phyloP scores from a whole-genome alignment of 306 rosid species.

The Castanopsis chinensis region DNA sequence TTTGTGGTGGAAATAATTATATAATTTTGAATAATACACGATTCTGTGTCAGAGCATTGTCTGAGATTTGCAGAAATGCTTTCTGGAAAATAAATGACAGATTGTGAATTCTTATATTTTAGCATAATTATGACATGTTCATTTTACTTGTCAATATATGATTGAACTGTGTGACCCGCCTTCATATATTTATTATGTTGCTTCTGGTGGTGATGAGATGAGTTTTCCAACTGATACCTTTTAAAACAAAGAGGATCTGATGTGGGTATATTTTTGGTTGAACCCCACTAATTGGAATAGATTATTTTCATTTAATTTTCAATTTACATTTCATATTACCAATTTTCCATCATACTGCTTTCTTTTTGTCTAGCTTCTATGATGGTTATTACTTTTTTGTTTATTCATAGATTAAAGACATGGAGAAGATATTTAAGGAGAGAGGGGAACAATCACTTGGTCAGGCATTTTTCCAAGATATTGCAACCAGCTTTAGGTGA shows the following conservation, averaged over 20 bases:
- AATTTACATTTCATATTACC: neutral
- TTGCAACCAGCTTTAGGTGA: constrained; percentile 44
- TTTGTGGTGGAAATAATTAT: neutral
- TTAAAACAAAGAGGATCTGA: neutral
- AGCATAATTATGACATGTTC: neutral
- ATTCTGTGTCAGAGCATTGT: neutral
- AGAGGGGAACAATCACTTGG: constrained; percentile 23
- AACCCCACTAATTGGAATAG: neutral
- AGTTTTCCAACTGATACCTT: neutral
- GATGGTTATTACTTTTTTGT: neutral
- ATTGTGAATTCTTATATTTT: neutral
- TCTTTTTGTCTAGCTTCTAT: neutral
- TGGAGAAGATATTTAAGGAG: constrained; percentile 36
- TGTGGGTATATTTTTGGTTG: neutral
- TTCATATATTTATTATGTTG: neutral
- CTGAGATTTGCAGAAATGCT: neutral
- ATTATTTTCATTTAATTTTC: neutral
- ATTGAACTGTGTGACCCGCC: neutral
- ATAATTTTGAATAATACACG: neutral
- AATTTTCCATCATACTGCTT: neutral
- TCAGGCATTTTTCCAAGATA: constrained; percentile 34
- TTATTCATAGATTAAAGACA: constrained; percentile 23
- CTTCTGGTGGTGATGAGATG: neutral
- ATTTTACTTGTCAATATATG: neutral
- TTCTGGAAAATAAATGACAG: neutral